phyloP scores from a whole-genome alignment of 2,329 filamentous ascomycete genomes.

The Pseudogymnoascus sp. region DNA sequence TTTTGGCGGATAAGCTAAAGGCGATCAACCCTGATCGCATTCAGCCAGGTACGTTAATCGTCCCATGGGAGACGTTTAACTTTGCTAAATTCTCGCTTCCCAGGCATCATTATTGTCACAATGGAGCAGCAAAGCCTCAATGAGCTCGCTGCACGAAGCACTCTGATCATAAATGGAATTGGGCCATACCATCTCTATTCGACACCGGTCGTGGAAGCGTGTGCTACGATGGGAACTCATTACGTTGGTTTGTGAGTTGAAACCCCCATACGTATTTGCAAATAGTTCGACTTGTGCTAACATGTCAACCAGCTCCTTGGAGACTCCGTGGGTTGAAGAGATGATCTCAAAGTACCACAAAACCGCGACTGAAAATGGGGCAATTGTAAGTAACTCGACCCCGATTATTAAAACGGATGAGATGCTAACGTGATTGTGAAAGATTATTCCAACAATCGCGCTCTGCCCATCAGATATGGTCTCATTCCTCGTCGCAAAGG shows the following conservation, averaged over 20 bases:
- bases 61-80: neutral
- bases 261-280: neutral
- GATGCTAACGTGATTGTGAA: neutral
- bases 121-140: constrained; percentile 11
- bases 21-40: constrained; percentile 45
- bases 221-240: constrained; percentile 56
- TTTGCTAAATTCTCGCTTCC: neutral
- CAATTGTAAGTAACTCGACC: constrained; percentile 8
- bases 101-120: constrained; percentile 12
- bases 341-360: constrained; percentile 13
- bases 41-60: constrained; percentile 40
- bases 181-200: constrained; percentile 59
- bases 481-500: constrained; percentile 5
- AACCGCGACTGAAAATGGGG: constrained; percentile 4
- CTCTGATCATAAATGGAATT: constrained; percentile 52
- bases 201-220: constrained; percentile 56
- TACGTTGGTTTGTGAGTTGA: constrained; percentile 51
- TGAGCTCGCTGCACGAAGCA: constrained; percentile 31
- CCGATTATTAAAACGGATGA: neutral
- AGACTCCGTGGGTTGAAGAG: constrained; percentile 15
- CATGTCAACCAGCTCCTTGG: constrained; percentile 10
- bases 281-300: neutral
- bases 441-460: constrained; percentile 13
- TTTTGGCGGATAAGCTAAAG: constrained; percentile 46
- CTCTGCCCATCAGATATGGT: constrained; percentile 11